Evolutionary conservation across 306 rosid species (phyloP).

Genomic region (Quercus variabilis): DNA sequence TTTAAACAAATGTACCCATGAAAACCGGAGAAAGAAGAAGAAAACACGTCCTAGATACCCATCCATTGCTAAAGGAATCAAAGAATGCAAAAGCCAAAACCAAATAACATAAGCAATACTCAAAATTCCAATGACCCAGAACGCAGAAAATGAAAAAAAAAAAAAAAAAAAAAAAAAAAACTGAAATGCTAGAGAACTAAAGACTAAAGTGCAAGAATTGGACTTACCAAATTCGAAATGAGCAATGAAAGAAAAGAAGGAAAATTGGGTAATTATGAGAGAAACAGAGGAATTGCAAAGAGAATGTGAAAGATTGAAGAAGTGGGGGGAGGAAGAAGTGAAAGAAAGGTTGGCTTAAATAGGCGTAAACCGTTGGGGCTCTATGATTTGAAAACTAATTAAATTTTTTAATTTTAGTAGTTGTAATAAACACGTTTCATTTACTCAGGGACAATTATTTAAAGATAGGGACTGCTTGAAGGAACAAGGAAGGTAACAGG

Average conservation of each 20-base stretch:
- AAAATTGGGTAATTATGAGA: not conserved
- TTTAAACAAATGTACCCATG: not conserved
- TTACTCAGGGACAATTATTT: not conserved
- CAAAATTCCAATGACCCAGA: conserved; percentile 1
- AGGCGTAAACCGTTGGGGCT: conserved; percentile 30
- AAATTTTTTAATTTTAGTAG: not conserved
- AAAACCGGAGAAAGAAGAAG: not conserved
- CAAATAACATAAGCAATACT: not conserved
- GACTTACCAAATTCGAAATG: conserved; percentile 42
- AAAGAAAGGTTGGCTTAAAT: conserved; percentile 42
- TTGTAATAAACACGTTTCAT: conserved; percentile 15
- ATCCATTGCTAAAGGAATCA: not conserved
- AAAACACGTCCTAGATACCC: not conserved
- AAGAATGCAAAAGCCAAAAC: not conserved
- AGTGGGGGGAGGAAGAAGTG: conserved; percentile 56
- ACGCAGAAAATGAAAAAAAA: conserved; percentile 12
- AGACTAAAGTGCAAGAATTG: not conserved
- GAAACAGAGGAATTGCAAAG: not conserved
- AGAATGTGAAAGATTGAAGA: not conserved
- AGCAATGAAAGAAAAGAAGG: not conserved
- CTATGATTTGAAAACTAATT: conserved; percentile 14
- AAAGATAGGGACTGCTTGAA: not conserved
- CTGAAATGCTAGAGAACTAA: conserved; percentile 16
- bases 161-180: not conserved
- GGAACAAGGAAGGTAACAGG: not conserved